Base-by-base conservation (phyloP, 306 rosid genomes). In the Vigna unguiculata region DNA sequence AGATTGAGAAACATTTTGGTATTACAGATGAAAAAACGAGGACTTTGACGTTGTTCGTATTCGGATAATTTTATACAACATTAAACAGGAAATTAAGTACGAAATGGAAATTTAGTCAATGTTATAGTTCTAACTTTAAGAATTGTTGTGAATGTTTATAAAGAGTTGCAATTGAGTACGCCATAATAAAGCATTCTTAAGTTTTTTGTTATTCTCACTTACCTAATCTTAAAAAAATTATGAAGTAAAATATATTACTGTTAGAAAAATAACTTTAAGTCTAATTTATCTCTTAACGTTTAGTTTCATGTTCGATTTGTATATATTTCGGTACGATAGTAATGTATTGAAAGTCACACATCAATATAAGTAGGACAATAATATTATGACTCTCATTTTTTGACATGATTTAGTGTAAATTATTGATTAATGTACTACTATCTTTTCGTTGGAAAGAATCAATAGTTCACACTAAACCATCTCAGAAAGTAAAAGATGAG, bases 211-310 rank as follows among this genome's bases (percentile, higher is more conserved):
- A 43, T 79, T 79, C 68, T 71, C 40, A 41, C 60, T 63, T 51
- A 80, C 84, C 84, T 80, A 80, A 74, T 47, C 51, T n/a, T 67
- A 4, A 48, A 74, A 67, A 43, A 14, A 34, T 55, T 21, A 66
- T 45, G 30, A 71, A 22, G 17, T 73, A 73, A 60, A 13, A 43
- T 24, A 52, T 67, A 19, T 57, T 36, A 34, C 2, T 1, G 43
- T 48, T n/a, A 36, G 36, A 51, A 11, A 13, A 4, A 0, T 15
- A 57, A 25, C 3, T 25, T 25, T 25, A 25, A 25, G 3, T 25
- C 3, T 25, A 25, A 25, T 25, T 25, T 25, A 25, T 4, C 3
- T 25, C 1, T 24, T 1, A 24, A 24, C 2, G 25, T 24, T 24
- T 24, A 24, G 25, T 24, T 24, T 24, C 2, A n/a, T n/a, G n/a